phyloP scores from a whole-genome alignment of 2,329 filamentous ascomycete genomes.

The Penicillium aurantiogriseum region DNA sequence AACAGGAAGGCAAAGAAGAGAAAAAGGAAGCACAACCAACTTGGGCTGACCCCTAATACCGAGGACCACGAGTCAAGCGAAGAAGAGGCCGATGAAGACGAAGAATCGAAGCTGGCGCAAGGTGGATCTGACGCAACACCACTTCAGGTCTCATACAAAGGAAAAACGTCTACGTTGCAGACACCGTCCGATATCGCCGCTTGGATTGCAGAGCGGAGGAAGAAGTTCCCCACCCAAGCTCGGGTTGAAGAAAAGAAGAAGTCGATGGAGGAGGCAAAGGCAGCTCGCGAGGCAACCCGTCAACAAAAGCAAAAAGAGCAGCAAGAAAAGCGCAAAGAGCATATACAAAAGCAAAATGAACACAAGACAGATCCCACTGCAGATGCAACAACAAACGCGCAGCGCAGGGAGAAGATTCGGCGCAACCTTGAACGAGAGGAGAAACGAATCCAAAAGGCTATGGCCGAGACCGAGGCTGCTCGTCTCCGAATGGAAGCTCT shows the following conservation, averaged over 20 bases:
- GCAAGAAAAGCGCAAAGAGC: conserved; percentile 18
- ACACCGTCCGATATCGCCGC: conserved; percentile 67
- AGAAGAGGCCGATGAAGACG: conserved; percentile 40
- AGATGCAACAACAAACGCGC: conserved; percentile 38
- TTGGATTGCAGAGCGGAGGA: conserved; percentile 78
- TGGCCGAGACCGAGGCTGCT: conserved; percentile 43
- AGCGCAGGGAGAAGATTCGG: conserved; percentile 42
- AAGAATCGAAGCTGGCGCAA: conserved; percentile 44
- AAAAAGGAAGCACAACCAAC: conserved; percentile 47
- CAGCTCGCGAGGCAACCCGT: conserved; percentile 35
- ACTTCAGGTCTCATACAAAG: conserved; percentile 56
- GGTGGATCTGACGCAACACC: conserved; percentile 22
- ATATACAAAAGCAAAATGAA: conserved; percentile 24
- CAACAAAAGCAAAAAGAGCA: conserved; percentile 44
- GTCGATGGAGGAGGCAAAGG: conserved; percentile 63
- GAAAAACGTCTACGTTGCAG: conserved; percentile 54
- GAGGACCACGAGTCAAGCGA: conserved; percentile 48
- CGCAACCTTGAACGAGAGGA: conserved; percentile 65
- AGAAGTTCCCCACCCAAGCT: conserved; percentile 75
- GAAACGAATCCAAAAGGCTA: conserved; percentile 45
- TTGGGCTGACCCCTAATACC: conserved; percentile 48
- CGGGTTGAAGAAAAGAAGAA: conserved; percentile 63
- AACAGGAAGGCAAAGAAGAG: conserved; percentile 40
- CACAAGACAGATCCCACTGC: conserved; percentile 25
- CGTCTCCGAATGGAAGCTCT: conserved; percentile 36